These are phyloP conservation scores for Botrytis elliptica DNA, from an alignment of 2,329 filamentous ascomycete genomes.

Conservation along the genomic window DNA sequence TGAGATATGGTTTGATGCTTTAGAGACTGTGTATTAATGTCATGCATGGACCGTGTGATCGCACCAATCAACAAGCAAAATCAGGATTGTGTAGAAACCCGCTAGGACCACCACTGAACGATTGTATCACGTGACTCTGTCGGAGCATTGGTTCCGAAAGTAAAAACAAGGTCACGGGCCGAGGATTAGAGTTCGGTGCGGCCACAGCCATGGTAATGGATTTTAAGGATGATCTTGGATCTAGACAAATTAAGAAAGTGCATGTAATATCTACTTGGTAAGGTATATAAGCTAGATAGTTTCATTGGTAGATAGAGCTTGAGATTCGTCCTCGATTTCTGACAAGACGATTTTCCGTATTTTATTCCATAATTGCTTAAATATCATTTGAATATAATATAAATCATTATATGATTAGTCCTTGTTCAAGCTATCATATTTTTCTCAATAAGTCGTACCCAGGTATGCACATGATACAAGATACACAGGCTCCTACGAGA, in stretches of 20 bases:
- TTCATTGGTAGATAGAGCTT: neutral
- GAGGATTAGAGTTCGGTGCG: neutral
- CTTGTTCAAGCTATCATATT: neutral
- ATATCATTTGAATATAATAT: too few species aligned
- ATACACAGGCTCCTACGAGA: too few species aligned
- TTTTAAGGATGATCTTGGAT: neutral
- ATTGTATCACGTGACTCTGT: accelerated
- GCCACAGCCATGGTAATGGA: neutral
- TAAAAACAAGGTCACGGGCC: neutral
- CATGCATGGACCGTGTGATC: neutral
- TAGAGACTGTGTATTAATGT: neutral
- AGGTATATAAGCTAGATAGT: neutral
- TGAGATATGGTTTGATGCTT: neutral
- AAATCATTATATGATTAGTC: too few species aligned
- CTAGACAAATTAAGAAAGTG: neutral
- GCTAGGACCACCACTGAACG: neutral
- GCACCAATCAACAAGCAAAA: neutral
- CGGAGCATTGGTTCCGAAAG: neutral
- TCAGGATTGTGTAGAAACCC: neutral
- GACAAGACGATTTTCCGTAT: neutral
- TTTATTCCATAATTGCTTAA: too few species aligned
- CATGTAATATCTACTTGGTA: too few species aligned
- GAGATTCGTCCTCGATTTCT: too few species aligned
- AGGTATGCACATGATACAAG: neutral
- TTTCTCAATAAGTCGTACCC: neutral